phyloP scores from a whole-genome alignment of 768 basidiomycete species.

The Phlebiopsis flavidoalba region DNA sequence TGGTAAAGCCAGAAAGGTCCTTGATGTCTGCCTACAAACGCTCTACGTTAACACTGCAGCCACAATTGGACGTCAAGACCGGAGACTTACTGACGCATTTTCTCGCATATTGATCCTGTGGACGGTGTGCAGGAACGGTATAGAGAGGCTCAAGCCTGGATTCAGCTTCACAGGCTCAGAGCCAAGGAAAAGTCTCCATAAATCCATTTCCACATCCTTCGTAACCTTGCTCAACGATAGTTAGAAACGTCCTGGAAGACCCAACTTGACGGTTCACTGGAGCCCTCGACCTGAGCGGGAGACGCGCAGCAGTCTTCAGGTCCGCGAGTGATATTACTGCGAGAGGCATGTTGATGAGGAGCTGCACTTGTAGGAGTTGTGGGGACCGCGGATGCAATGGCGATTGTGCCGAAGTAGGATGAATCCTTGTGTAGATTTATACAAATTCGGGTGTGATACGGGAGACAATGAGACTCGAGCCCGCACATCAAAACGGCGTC shows the following conservation, averaged over 20 bases:
- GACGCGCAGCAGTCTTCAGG: background rate
- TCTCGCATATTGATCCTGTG: background rate
- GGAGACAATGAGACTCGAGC: too few species aligned
- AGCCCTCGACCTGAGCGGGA: background rate
- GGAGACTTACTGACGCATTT: background rate
- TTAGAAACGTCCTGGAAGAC: background rate
- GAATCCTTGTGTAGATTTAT: too few species aligned
- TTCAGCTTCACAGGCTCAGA: background rate
- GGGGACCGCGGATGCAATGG: too few species aligned
- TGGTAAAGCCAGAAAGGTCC: background rate
- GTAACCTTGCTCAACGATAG: conserved; percentile 1
- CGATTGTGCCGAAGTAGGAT: too few species aligned
- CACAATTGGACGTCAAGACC: background rate
- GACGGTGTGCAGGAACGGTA: background rate
- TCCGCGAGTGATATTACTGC: background rate
- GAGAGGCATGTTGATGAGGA: background rate
- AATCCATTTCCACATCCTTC: too few species aligned
- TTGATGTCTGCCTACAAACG: background rate
- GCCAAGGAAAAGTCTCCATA: background rate
- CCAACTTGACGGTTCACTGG: background rate
- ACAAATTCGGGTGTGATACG: too few species aligned
- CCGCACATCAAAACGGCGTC: too few species aligned
- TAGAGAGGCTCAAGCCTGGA: background rate
- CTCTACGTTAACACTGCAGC: background rate
- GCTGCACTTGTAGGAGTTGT: too few species aligned